Percentiles rank a stretch among this genome's conserved stretches.
Evolutionary conservation across 2,329 filamentous ascomycete genomes (phyloP).

Genomic region (Exophiala dermatitidis): DNA sequence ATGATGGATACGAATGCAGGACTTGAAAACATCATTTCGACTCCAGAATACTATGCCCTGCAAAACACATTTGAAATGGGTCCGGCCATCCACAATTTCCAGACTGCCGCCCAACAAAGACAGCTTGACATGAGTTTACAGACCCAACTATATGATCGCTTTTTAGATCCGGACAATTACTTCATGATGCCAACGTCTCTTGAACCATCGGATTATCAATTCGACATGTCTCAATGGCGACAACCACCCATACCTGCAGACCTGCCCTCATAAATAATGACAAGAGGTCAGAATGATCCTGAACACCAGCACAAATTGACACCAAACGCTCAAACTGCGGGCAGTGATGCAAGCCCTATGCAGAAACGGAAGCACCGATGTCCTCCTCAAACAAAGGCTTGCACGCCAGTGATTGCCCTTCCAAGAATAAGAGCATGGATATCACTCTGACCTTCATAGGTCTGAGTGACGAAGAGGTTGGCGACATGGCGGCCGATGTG

Average conservation of each 20-base stretch:
- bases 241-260: not conserved
- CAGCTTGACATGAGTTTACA: conserved; percentile 6
- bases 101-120: conserved; percentile 7
- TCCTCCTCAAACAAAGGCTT: conserved; percentile 53
- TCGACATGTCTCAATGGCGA: conserved; percentile 5
- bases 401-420: conserved; percentile 63
- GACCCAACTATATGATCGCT: conserved; percentile 7
- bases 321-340: not conserved
- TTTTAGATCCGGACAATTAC: conserved; percentile 7
- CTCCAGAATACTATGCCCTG: conserved; percentile 3
- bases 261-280: not conserved
- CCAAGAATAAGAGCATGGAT: conserved; percentile 74
- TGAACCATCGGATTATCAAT: not conserved
- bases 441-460: conserved; percentile 96
- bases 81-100: conserved; percentile 7
- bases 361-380: not conserved
- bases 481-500: conserved; percentile 88
- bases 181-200: conserved; percentile 7
- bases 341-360: not conserved
- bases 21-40: not conserved
- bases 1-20: not conserved
- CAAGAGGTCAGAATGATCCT: no score
- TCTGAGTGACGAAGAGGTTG: conserved; percentile 94
- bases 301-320: no score
- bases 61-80: conserved; percentile 10